These are phyloP conservation scores for Cytospora chrysosperma DNA, from an alignment of 2,329 filamentous ascomycete species.

Conservation along the genomic window DNA sequence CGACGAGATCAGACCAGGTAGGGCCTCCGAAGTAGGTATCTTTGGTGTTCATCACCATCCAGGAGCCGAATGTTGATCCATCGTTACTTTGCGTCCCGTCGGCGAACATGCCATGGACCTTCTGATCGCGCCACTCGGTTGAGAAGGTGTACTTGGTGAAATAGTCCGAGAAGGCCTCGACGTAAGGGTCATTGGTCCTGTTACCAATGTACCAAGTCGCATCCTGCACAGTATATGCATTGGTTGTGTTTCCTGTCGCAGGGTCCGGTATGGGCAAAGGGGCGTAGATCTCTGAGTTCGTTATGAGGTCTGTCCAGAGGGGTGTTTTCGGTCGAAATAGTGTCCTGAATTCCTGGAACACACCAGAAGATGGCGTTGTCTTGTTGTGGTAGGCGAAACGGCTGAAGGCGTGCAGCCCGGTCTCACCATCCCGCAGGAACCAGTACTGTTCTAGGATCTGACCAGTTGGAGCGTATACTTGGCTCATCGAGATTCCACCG, in stretches of 20 bases:
- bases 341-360: slow-evolving; percentile 60
- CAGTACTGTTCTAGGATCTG: slow-evolving; percentile 64
- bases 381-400: slow-evolving; percentile 60
- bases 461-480: slow-evolving; percentile 56
- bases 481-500: slow-evolving; percentile 58
- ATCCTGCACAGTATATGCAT: slow-evolving; percentile 56
- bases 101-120: slow-evolving; percentile 51
- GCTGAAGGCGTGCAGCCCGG: slow-evolving; percentile 60
- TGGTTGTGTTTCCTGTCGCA: slow-evolving; percentile 39
- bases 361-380: slow-evolving; percentile 54
- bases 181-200: slow-evolving; percentile 54
- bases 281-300: slow-evolving; percentile 54
- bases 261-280: slow-evolving; percentile 43
- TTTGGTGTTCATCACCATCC: slow-evolving; percentile 64
- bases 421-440: slow-evolving; percentile 62
- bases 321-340: slow-evolving; percentile 58
- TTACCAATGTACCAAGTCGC: slow-evolving; percentile 62
- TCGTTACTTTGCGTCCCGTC: slow-evolving; percentile 44
- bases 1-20: slow-evolving; percentile 60
- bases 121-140: slow-evolving; percentile 57
- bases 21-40: slow-evolving; percentile 64
- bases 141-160: slow-evolving; percentile 67
- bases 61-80: slow-evolving; percentile 56
- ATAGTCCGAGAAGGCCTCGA: slow-evolving; percentile 56
- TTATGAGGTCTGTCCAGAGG: slow-evolving; percentile 63